Evolutionary conservation across 2,329 filamentous ascomycete species (phyloP), one percentile per base, ranked within the genome.

Genomic region (Arthrobotrys sinensis): DNA sequence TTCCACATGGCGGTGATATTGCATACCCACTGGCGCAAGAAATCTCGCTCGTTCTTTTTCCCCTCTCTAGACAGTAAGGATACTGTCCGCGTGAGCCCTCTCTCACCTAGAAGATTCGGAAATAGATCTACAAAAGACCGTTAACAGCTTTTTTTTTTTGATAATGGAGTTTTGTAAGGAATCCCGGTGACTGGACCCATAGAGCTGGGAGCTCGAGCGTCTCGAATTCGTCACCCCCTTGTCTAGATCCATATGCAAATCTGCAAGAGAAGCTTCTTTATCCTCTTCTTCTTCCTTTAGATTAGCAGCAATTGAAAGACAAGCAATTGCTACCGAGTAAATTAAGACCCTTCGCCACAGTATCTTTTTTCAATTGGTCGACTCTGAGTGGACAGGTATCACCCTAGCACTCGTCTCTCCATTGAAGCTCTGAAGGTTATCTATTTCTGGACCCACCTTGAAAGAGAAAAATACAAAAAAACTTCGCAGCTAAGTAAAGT

Each of bases 81-180:
- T 21, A 63, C 16, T 63, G 63, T 53, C 70, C 70, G 32, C 63
- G 63, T 75, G 70, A 38, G 43, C 52, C 32, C 67, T 52, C 48
- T 67, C 24, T 24, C 43, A 68, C 63, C 70, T 75, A 34, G 24
- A 10, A 14, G 40, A 67, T 75, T 36, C 8, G 53, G 70, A 19
- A 62, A 75, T n/a, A 67, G 70, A 75, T 75, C 70, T 67, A 67
- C 70, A 43, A 50, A 48, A 10, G 14, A 45, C 62, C 40, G 63
- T 62, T 38, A 73, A 50, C 48, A 50, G 69, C 55, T 36, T 16
- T 57, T 68, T 63, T 16, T 50, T 46, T 40, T 62, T 28, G 60
- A 66, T 73, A 65, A 65, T 46, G 53, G 21, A 45, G 32, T 60
- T 38, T 57, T 34, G 32, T 64, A 43, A 43, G 36, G 14, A 10